phyloP scores from a whole-genome alignment of 805 yeast genomes.

The Teunomyces lycoperdinae region DNA sequence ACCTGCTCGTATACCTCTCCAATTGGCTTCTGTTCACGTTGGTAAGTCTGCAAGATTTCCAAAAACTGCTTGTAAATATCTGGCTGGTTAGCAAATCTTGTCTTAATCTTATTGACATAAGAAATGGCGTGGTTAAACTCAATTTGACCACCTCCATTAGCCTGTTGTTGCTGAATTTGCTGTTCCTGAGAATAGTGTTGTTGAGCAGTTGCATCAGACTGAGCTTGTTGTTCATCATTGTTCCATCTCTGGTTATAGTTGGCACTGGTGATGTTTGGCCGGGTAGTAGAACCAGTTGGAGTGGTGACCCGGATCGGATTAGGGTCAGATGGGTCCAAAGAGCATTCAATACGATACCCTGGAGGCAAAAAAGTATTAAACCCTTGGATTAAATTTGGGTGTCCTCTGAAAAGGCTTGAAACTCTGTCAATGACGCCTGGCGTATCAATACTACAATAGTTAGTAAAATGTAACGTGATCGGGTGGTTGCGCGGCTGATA shows the following conservation, averaged over 20 bases:
- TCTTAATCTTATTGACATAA: conserved; percentile 94
- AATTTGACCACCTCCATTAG: conserved; percentile 63
- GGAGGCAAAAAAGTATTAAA: conserved; percentile 97
- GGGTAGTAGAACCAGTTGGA: conserved; percentile 83
- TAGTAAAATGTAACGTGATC: conserved; percentile 5
- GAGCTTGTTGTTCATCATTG: conserved; percentile 16
- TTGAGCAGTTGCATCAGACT: conserved; percentile 13
- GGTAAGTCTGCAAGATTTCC: conserved; percentile 94
- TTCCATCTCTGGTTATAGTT: conserved; percentile 24
- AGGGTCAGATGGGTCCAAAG: conserved; percentile 83
- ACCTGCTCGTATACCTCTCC: conserved; percentile 95
- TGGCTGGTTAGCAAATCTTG: conserved; percentile 89
- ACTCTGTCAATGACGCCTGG: conserved; percentile 98
- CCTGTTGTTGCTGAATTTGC: conserved; percentile 17
- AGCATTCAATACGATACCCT: conserved; percentile 91
- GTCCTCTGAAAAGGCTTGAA: conserved; percentile 85
- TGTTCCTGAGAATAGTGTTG: conserved; percentile 16
- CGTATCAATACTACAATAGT: conserved; percentile 69
- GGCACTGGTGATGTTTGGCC: conserved; percentile 48
- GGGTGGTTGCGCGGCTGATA: conserved; percentile 1
- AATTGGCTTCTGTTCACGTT: conserved; percentile 92
- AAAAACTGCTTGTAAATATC: conserved; percentile 92
- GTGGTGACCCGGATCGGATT: conserved; percentile 93
- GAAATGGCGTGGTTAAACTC: conserved; percentile 97
- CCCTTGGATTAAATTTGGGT: conserved; percentile 91